Conservation (phyloP, 495 filamentous ascomycete species). For the Podospora tetraspora region DNA sequence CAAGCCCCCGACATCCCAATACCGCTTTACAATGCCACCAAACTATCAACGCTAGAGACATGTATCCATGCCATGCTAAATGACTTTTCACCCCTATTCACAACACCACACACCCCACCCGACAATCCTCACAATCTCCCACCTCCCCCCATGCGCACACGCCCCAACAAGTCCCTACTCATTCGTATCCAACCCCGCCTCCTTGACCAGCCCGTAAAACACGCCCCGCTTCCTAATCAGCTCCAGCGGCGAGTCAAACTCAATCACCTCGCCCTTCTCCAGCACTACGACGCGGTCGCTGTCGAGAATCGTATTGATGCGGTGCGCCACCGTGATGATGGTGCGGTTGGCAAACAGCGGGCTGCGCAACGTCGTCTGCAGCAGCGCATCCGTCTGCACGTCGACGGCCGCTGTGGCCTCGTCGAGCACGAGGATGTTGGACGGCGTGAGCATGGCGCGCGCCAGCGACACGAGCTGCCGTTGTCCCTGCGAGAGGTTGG, state of each 20-base stretch:
- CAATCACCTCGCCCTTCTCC: conserved; percentile 51
- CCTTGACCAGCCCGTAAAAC: conserved; percentile 44
- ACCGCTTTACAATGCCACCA: not conserved
- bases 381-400: conserved; percentile 84
- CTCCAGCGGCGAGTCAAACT: conserved; percentile 43
- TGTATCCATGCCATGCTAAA: not conserved
- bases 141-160: not conserved
- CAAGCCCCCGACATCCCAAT: not conserved
- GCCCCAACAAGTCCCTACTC: conserved; percentile 23
- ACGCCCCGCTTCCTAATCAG: conserved; percentile 40
- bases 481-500: conserved; percentile 83
- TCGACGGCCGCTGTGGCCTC: conserved; percentile 97
- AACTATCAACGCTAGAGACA: not conserved
- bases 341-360: conserved; percentile 78
- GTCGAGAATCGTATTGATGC: conserved; percentile 95
- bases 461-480: conserved; percentile 90
- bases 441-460: conserved; percentile 87
- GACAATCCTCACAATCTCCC: not conserved
- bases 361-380: conserved; percentile 61
- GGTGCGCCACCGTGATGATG: conserved; percentile 96
- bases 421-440: conserved; percentile 94
- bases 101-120: not conserved
- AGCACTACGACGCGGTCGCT: conserved; percentile 88
- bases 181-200: conserved; percentile 38
- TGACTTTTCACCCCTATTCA: not conserved